Base-by-base conservation (phyloP, 2,329 filamentous ascomycete genomes). In the Pestalotiopsis sp. region DNA sequence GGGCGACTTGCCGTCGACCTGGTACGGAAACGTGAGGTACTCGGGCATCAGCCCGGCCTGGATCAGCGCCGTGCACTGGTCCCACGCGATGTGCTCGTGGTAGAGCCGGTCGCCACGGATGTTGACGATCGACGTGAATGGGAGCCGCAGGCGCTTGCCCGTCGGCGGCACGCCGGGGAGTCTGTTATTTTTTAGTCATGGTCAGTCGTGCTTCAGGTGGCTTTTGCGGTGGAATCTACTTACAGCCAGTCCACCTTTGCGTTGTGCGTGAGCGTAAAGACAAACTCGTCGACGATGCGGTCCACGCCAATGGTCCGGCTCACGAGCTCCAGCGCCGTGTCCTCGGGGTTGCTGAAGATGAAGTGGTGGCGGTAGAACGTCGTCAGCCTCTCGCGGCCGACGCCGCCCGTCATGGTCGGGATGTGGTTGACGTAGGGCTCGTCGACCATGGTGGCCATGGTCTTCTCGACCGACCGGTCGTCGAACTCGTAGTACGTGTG, bases 361-460 rank as follows among this genome's bases (percentile, higher is more conserved):
- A 95, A 95, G 74, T 94, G 88, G 70, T 93, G 76, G 0, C 85
- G 84, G 78, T 95, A 95, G 74, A 95, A 95, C 4, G 83, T 80
- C 0, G 90, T 89, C 9, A 95, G 81, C 1, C 81, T 80, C 2
- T 82, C 80, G 20, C 92, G 86, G 0, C 92, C 92, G 41, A 94
- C 85, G 0, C 92, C 93, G 2, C 92, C 92, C 0, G 90, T 91
- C 70, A 90, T 84, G 0, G 91, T 93, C 0, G 92, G 90, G 2
- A 94, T 84, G 75, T 94, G 91, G 75, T 94, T 94, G 1, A 95
- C 92, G 74, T 94, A 94, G 1, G 92, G 92, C 77, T 93, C 89
- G 62, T 90, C 84, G 1, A 94, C 91, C 92, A 95, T 94, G 0
- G 92, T 94, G n/a, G 84, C 85, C 92, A 95, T 94, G 0, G 92